Conservation (phyloP, 75 land plant species). For the Pinus tabuliformis region DNA sequence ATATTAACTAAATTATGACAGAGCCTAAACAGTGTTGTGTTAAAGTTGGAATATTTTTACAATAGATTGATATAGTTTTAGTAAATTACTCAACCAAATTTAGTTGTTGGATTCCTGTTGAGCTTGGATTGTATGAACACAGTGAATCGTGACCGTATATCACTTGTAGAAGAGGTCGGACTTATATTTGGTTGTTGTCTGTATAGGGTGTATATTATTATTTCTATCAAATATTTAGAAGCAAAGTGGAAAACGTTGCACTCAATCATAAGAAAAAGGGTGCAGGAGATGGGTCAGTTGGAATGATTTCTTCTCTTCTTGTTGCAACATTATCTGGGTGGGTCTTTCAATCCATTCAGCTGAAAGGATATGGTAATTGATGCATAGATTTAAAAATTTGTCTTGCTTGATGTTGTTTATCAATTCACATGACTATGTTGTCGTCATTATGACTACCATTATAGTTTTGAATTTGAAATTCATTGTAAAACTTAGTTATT, state of each 20-base stretch:
- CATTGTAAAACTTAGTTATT: neutral
- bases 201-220: conserved; percentile 98
- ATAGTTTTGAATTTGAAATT: neutral
- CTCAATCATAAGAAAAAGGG: conserved; percentile 57
- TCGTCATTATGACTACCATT: neutral
- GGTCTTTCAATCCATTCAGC: neutral
- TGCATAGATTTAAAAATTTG: neutral
- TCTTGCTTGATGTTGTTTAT: too few relatives aligned
- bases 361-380: neutral
- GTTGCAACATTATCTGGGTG: conserved; percentile 96
- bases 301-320: conserved; percentile 83
- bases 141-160: neutral
- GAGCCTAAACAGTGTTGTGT: neutral
- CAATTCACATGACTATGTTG: too few relatives aligned
- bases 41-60: neutral
- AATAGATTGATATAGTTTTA: neutral
- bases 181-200: neutral
- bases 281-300: conserved; percentile 93
- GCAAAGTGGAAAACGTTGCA: conserved; percentile 74
- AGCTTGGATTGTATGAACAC: conserved; percentile 1
- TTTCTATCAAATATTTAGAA: conserved; percentile 93
- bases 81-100: neutral
- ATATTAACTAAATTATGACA: neutral
- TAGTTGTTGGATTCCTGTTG: neutral
- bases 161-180: neutral